Evolutionary conservation across 78 protist species (phyloP).

Genomic region (Dictyostelium discoideum): dicty_2.7 NC_007089.4:3461501-3462000

Average conservation of each 20-base stretch:
- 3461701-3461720: too few relatives aligned
- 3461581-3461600: too few relatives aligned
- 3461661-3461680: too few relatives aligned
- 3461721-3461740: too few relatives aligned
- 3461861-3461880: slow-evolving; percentile 83
- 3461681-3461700: neutral
- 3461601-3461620: neutral
- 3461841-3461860: slow-evolving; percentile 90
- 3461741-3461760: too few relatives aligned
- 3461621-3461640: neutral
- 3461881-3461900: slow-evolving; percentile 88
- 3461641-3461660: too few relatives aligned
- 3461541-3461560: neutral
- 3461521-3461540: neutral
- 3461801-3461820: neutral
- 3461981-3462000: slow-evolving; percentile 85
- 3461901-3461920: slow-evolving; percentile 88
- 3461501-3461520: neutral
- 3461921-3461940: slow-evolving; percentile 92
- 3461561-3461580: neutral
- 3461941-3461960: slow-evolving; percentile 93
- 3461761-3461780: too few relatives aligned
- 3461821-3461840: slow-evolving; percentile 95
- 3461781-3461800: neutral
- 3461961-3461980: slow-evolving; percentile 86